These are phyloP conservation scores for Hysterium pulicare DNA, from an alignment of 2,329 filamentous ascomycete species.

Conservation along the genomic window DNA sequence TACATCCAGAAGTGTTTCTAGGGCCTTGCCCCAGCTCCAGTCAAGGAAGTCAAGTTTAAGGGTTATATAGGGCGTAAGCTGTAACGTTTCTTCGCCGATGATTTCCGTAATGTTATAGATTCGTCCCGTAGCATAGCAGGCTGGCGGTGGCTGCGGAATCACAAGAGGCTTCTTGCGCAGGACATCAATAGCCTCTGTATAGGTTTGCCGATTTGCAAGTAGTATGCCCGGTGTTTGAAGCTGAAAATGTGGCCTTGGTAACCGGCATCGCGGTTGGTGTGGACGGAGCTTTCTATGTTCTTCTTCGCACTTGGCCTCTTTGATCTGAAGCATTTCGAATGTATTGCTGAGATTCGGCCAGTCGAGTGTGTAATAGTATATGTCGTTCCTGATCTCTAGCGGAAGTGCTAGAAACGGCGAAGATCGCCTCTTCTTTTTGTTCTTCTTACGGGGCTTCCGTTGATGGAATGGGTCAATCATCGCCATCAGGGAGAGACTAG, in stretches of 20 bases:
- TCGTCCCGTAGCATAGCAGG: background rate
- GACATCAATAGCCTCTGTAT: background rate
- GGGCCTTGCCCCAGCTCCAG: background rate
- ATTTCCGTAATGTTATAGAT: background rate
- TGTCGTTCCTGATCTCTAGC: background rate
- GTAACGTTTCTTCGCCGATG: background rate
- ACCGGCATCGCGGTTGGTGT: background rate
- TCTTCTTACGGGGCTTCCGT: background rate
- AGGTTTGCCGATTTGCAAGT: background rate
- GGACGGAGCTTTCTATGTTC: background rate
- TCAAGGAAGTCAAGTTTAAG: background rate
- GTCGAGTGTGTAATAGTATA: background rate
- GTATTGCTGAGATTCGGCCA: background rate
- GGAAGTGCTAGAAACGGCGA: background rate
- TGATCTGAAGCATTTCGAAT: background rate
- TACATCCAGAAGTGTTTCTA: background rate
- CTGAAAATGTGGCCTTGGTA: background rate
- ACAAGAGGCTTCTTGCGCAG: background rate
- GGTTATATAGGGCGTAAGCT: background rate
- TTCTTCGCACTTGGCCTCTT: background rate
- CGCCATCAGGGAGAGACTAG: too few relatives aligned
- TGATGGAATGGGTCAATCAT: too few relatives aligned
- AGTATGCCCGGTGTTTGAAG: background rate
- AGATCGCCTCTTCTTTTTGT: background rate
- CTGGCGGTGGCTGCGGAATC: background rate